Evolutionary conservation across 192 early-diverging fungal species (phyloP).

Genomic region (Backusella sp.): DNA sequence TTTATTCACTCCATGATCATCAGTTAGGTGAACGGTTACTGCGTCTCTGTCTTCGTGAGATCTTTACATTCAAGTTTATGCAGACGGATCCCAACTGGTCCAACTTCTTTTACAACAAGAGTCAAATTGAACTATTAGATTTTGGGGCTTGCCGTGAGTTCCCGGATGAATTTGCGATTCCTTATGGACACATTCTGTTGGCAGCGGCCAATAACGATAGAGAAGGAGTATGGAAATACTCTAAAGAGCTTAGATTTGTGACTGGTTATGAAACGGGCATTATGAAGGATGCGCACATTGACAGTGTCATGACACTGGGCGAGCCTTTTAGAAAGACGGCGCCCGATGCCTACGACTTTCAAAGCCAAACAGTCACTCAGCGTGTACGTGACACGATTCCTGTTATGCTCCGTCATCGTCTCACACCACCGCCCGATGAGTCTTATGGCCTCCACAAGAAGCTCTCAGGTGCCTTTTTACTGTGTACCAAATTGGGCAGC

Average conservation of each 20-base stretch:
- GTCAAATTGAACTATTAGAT: conserved; percentile 85
- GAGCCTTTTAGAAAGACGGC: conserved; percentile 71
- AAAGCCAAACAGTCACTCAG: conserved; percentile 76
- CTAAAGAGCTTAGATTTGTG: conserved; percentile 82
- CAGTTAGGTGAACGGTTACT: conserved; percentile 77
- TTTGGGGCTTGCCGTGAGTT: conserved; percentile 93
- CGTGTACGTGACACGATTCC: conserved; percentile 88
- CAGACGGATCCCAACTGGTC: conserved; percentile 99
- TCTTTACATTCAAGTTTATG: conserved; percentile 95
- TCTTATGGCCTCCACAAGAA: conserved; percentile 95
- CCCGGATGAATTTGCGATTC: conserved; percentile 65
- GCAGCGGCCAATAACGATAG: conserved; percentile 72
- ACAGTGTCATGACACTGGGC: conserved; percentile 83
- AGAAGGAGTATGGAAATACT: conserved; percentile 73
- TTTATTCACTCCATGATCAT: conserved; percentile 9
- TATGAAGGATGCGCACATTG: conserved; percentile 86
- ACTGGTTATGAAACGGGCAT: conserved; percentile 90
- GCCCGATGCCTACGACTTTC: conserved; percentile 74
- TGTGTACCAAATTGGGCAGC: conserved; percentile 78
- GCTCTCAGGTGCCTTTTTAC: conserved; percentile 87
- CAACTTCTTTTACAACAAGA: conserved; percentile 89
- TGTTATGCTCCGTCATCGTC: conserved; percentile 88
- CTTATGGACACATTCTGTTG: conserved; percentile 74
- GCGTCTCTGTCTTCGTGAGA: conserved; percentile 80
- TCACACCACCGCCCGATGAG: conserved; percentile 98